A percentile compares a stretch with the other conserved stretches of the same genome.
These are phyloP conservation scores for Moricandia arvensis DNA, from an alignment of 345 rosid species.

Conservation along the genomic window DNA sequence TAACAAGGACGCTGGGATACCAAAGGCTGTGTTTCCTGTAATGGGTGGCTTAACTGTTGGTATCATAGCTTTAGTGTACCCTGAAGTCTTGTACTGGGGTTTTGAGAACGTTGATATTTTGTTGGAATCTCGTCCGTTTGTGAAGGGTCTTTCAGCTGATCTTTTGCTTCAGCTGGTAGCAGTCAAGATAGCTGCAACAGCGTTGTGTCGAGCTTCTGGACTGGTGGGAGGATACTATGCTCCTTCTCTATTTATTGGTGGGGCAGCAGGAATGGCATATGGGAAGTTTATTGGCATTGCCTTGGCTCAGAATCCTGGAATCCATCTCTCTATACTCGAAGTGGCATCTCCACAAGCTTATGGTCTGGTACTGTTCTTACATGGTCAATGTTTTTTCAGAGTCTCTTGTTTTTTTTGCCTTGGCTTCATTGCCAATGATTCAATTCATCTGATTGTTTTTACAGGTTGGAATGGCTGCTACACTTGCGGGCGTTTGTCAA, in stretches of 20 bases:
- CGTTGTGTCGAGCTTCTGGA: conserved; percentile 91
- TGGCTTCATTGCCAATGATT: conserved; percentile 22
- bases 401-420: not conserved
- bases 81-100: conserved; percentile 96
- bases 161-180: conserved; percentile 80
- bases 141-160: conserved; percentile 71
- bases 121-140: conserved; percentile 82
- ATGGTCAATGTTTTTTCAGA: conserved; percentile 8
- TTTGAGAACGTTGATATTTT: conserved; percentile 85
- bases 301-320: conserved; percentile 53
- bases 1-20: conserved; percentile 61
- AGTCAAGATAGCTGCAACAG: conserved; percentile 77
- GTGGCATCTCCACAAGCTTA: conserved; percentile 96
- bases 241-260: conserved; percentile 95
- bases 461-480: conserved; percentile 99
- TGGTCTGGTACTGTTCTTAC: conserved; percentile 71
- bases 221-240: conserved; percentile 93
- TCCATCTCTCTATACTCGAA: conserved; percentile 69
- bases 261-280: conserved; percentile 94
- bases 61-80: conserved; percentile 72
- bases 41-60: conserved; percentile 70
- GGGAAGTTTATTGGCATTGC: conserved; percentile 73
- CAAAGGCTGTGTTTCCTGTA: conserved; percentile 74
- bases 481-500: conserved; percentile 97
- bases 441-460: conserved; percentile 14